These are phyloP conservation scores for Lolium perenne DNA, from an alignment of 176 grass and related monocot species.

Conservation along the genomic window DNA sequence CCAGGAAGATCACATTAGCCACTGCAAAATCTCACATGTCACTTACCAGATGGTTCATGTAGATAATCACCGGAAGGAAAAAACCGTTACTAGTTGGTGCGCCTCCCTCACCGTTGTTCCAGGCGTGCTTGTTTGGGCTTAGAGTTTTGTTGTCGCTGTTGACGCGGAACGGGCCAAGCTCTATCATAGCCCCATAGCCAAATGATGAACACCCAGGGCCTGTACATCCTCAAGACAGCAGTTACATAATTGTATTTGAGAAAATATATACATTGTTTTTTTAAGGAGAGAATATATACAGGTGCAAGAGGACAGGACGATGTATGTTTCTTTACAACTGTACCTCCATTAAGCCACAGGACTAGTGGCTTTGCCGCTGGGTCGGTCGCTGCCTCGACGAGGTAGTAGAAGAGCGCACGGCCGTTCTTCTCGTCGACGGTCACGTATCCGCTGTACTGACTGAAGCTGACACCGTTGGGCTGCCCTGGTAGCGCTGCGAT, in stretches of 20 bases:
- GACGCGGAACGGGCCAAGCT: constrained; percentile 49
- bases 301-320: neutral
- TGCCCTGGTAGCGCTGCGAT: constrained; percentile 45
- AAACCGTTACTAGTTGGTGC: neutral
- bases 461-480: constrained; percentile 23
- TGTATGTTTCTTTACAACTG: neutral
- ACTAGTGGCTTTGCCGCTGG: constrained; percentile 36
- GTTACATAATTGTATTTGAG: neutral
- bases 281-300: neutral
- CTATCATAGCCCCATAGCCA: constrained; percentile 49
- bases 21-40: constrained; percentile 19
- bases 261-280: too few species aligned
- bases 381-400: constrained; percentile 36
- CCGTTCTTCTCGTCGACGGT: constrained; percentile 45
- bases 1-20: constrained; percentile 59
- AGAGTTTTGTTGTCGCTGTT: constrained; percentile 50
- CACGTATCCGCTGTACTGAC: constrained; percentile 56
- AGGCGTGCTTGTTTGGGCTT: constrained; percentile 41
- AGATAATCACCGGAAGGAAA: neutral
- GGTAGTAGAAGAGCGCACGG: constrained; percentile 61
- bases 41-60: neutral
- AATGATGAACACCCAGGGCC: constrained; percentile 61
- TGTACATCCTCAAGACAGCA: neutral
- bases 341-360: constrained; percentile 68
- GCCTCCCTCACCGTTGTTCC: constrained; percentile 45